Evolutionary conservation across 2,329 filamentous ascomycete species (phyloP).

Genomic region (Beauveria caledonica): DNA sequence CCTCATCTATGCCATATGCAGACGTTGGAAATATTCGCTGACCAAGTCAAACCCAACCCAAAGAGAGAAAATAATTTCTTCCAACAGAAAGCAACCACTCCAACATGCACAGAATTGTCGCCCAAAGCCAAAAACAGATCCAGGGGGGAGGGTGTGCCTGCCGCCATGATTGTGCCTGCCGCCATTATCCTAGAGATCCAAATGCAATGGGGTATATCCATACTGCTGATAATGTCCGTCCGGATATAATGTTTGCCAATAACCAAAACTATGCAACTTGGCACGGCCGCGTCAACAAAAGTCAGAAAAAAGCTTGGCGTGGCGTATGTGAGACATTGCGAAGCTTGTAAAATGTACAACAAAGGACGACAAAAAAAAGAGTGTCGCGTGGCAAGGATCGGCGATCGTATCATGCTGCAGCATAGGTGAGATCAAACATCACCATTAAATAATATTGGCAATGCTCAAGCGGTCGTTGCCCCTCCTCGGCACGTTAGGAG

Average conservation of each 20-base stretch:
- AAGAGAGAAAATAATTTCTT: background rate
- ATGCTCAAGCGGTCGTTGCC: conserved; percentile 32
- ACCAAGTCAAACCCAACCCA: background rate
- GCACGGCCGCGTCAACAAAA: background rate
- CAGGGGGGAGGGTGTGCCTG: background rate
- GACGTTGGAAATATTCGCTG: background rate
- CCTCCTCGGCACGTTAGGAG: conserved; percentile 17
- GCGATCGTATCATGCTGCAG: no score
- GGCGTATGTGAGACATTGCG: background rate
- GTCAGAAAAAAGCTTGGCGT: background rate
- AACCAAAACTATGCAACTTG: background rate
- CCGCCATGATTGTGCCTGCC: background rate
- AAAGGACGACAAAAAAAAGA: background rate
- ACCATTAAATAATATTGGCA: conserved; percentile 36
- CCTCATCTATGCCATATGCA: conserved; percentile 1
- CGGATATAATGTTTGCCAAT: no score
- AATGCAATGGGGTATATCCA: background rate
- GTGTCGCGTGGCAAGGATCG: background rate
- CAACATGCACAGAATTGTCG: background rate
- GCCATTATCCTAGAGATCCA: background rate
- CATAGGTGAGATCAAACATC: background rate
- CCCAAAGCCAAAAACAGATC: background rate
- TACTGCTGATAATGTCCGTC: background rate
- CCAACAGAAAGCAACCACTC: background rate
- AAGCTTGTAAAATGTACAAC: conserved; percentile 2